phyloP scores from a whole-genome alignment of 176 grass and related monocot species.

The Carex parvula region DNA sequence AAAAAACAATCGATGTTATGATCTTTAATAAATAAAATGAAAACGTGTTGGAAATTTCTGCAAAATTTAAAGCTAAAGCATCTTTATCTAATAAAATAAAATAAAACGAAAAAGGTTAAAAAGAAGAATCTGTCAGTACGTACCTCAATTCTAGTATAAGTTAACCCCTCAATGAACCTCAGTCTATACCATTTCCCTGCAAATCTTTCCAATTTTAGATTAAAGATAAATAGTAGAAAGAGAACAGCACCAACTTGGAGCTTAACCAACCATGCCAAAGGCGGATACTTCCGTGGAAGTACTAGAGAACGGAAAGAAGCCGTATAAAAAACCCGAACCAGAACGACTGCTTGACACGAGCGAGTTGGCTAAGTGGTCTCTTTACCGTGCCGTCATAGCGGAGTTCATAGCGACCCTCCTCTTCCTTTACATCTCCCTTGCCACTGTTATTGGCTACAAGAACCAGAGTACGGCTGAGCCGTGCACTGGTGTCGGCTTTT shows the following conservation, averaged over 20 bases:
- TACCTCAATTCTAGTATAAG: constrained; percentile 7
- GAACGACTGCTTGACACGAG: constrained; percentile 40
- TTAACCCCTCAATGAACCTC: neutral
- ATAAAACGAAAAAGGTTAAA: neutral
- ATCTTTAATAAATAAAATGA: no score
- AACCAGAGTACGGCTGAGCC: constrained; percentile 12
- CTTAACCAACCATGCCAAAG: constrained; percentile 30
- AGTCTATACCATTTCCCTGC: neutral
- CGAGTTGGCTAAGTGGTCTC: constrained; percentile 58
- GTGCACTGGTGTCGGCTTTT: constrained; percentile 58
- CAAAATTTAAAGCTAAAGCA: no score
- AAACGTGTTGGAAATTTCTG: no score
- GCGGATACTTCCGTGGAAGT: neutral
- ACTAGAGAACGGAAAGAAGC: constrained; percentile 22
- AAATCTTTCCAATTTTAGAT: neutral
- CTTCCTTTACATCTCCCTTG: constrained; percentile 77
- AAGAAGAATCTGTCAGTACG: neutral
- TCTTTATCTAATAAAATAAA: no score
- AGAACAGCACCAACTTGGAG: no score
- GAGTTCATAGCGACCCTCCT: constrained; percentile 84
- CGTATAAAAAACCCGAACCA: constrained; percentile 53
- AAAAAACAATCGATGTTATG: no score
- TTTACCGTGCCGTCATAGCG: constrained; percentile 73
- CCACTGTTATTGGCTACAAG: constrained; percentile 90
- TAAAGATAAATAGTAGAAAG: no score